These are phyloP conservation scores for Tolypocladium capitatum DNA, from an alignment of 2,329 filamentous ascomycete genomes.

Conservation along the genomic window DNA sequence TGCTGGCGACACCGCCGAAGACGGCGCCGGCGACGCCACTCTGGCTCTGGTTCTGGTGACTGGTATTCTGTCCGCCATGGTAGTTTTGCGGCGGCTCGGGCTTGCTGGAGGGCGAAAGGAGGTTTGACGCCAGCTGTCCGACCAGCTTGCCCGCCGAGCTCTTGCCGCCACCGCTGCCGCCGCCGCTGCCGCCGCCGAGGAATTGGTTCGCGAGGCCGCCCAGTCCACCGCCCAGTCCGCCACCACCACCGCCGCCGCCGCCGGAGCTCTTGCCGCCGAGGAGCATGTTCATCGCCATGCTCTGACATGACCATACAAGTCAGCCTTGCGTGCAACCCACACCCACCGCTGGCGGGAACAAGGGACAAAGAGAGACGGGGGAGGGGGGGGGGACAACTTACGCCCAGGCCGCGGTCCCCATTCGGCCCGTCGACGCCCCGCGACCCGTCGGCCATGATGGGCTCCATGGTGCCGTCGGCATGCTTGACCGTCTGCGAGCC, in stretches of 20 bases:
- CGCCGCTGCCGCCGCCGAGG: conserved; percentile 22
- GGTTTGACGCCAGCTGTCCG: conserved; percentile 40
- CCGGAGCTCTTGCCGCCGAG: conserved; percentile 31
- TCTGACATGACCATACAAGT: conserved; percentile 22
- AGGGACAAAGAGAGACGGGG: background rate
- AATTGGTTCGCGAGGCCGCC: conserved; percentile 23
- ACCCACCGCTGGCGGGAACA: background rate
- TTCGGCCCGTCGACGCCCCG: conserved; percentile 37
- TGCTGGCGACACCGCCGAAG: conserved; percentile 41
- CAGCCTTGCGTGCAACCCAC: background rate
- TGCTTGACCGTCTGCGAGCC: conserved; percentile 48
- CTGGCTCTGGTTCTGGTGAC: conserved; percentile 25
- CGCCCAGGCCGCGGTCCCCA: conserved; percentile 51
- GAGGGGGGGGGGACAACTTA: conserved; percentile 27
- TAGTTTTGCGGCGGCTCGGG: conserved; percentile 32
- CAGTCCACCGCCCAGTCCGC: conserved; percentile 18
- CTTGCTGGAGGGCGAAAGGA: conserved; percentile 37
- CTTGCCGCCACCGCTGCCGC: conserved; percentile 20
- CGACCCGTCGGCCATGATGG: conserved; percentile 38
- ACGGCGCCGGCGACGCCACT: conserved; percentile 39
- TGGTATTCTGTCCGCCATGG: conserved; percentile 30
- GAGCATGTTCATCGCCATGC: conserved; percentile 47
- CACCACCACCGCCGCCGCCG: conserved; percentile 13
- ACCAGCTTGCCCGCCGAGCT: conserved; percentile 40
- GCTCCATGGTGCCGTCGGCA: conserved; percentile 48